These are phyloP conservation scores for Jatropha multifida DNA, from an alignment of 441 rosid species.

Conservation along the genomic window DNA sequence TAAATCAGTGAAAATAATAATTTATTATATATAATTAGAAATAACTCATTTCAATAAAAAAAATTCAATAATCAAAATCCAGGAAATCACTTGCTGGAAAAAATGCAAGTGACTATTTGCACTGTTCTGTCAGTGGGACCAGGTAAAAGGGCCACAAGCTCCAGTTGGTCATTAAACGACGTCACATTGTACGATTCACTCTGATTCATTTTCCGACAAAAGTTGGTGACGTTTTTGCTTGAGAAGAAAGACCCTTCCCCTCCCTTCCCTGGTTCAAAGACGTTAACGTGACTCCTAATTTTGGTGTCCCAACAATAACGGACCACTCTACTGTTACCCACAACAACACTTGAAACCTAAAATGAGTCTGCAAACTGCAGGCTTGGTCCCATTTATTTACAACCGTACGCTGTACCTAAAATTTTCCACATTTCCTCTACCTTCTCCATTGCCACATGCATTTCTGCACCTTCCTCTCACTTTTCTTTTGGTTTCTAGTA, in stretches of 20 bases:
- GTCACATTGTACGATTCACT: not conserved
- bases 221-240: not conserved
- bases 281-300: constrained; percentile 24
- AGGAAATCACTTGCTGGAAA: too few relatives aligned
- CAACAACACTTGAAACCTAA: not conserved
- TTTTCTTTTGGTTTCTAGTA: not conserved
- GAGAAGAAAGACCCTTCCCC: not conserved
- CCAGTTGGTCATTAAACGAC: not conserved
- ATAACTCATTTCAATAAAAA: too few relatives aligned
- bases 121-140: not conserved
- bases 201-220: not conserved
- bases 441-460: not conserved
- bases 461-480: not conserved
- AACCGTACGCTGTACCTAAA: too few relatives aligned
- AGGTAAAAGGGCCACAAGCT: not conserved
- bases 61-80: too few relatives aligned
- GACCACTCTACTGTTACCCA: too few relatives aligned
- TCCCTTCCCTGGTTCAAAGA: not conserved
- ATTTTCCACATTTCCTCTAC: not conserved
- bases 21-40: too few relatives aligned
- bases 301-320: not conserved
- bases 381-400: too few relatives aligned
- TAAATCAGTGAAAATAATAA: too few relatives aligned
- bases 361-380: too few relatives aligned
- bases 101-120: too few relatives aligned